Base-by-base conservation (phyloP, 2,329 filamentous ascomycete species). In the Trichoderma endophyticum region DNA sequence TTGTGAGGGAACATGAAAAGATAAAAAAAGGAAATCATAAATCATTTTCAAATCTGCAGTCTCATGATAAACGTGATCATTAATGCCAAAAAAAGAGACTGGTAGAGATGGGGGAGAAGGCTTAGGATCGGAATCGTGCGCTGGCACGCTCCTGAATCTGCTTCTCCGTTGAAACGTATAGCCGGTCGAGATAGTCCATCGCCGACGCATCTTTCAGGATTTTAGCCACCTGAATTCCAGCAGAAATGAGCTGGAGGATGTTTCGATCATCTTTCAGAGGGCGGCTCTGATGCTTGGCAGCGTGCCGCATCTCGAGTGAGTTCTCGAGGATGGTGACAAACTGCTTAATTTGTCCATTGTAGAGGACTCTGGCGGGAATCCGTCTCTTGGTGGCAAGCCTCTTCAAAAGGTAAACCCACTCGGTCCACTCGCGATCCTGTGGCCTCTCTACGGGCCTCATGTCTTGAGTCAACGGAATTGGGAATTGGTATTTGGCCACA, bases 271-370 rank as follows among this genome's bases (percentile, higher is more conserved):
- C 93, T 84, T 95, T 96, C 75, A 95, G 86, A 24, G 93, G 92
- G 73, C 93, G 89, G 75, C 90, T 92, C 82, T 95, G 92, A 82
- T 95, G 92, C 73, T 94, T 94, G 63, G 93, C 92, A 72, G 92
- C 92, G 81, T 95, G 93, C 74, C 93, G 88, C 92, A 95, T 95
- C 84, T 95, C 93, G 78, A 97, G 85, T 62, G 92, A 95, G 82
- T 96, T 97, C 79, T 97, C 93, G 77, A 97, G 83, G 34, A 96
- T 92, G 56, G 93, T 96, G 75, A 96, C 92, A 81, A 97, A 90
- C 81, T 96, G 93, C 83, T 95, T 96, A 83, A 97, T 97, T 83
- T 97, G 93, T 73, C 93, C 92, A 80, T 96, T 93, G 84, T 95
- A 96, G 57, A 97, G 85, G 24, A 96, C 92, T 71, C 93, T 87